These are phyloP conservation scores for Fragosphaeria purpurea DNA, from an alignment of 2,329 filamentous ascomycete genomes.

Conservation along the genomic window DNA sequence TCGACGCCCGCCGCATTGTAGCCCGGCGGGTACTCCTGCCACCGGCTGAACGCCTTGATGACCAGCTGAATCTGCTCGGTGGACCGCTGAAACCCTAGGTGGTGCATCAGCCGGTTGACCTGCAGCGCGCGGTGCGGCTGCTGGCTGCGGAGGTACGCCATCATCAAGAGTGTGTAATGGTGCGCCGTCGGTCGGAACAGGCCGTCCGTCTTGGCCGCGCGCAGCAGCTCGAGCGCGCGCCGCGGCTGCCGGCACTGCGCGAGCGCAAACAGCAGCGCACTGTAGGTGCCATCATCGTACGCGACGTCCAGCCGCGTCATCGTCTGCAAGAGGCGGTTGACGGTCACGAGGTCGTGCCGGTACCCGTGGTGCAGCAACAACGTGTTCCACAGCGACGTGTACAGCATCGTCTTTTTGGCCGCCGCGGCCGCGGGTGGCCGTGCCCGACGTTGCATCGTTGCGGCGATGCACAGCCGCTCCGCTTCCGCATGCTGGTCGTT, in stretches of 20 bases:
- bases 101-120: constrained; percentile 33
- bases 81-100: constrained; percentile 30
- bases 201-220: constrained; percentile 30
- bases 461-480: constrained; percentile 47
- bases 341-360: constrained; percentile 40
- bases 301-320: constrained; percentile 39
- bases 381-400: constrained; percentile 67
- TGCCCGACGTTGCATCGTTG: constrained; percentile 24
- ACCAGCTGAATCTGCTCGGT: constrained; percentile 33
- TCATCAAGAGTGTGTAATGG: constrained; percentile 45
- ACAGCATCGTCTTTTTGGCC: constrained; percentile 29
- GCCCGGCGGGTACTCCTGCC: constrained; percentile 19
- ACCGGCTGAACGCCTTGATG: constrained; percentile 30
- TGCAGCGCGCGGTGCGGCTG: constrained; percentile 32
- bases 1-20: constrained; percentile 1
- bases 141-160: constrained; percentile 35
- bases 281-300: constrained; percentile 41
- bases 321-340: constrained; percentile 36
- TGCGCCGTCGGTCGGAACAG: constrained; percentile 35
- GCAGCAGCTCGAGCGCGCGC: constrained; percentile 39
- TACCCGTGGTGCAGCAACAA: constrained; percentile 61
- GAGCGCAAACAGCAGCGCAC: constrained; percentile 38
- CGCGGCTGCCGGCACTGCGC: constrained; percentile 38
- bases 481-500: constrained; percentile 46
- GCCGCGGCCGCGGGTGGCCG: constrained; percentile 8